A percentile compares a stretch with the other conserved stretches of the same genome.
phyloP scores from a whole-genome alignment of 768 basidiomycete species.

The Leccinum variicolor region DNA sequence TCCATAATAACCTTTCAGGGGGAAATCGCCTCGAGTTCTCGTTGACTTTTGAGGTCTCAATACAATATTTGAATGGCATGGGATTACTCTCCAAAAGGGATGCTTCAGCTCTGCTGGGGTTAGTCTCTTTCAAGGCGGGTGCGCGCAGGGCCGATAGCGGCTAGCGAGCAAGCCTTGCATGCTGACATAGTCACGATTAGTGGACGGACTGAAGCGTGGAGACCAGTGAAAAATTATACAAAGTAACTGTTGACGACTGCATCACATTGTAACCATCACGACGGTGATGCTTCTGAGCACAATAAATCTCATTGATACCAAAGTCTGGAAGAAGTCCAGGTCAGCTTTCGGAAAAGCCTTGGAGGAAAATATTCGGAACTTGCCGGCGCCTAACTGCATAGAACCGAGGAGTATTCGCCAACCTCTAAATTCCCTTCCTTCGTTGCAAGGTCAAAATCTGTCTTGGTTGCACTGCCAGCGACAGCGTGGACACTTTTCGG shows the following conservation, averaged over 20 bases:
- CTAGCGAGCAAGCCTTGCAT: neutral
- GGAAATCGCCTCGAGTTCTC: constrained; percentile 15
- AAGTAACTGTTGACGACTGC: constrained; percentile 3
- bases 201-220: neutral
- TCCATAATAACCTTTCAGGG: constrained; percentile 26
- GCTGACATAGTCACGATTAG: neutral
- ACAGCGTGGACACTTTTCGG: neutral
- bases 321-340: constrained; percentile 23
- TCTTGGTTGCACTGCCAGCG: constrained; percentile 7
- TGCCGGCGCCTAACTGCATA: constrained; percentile 18
- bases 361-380: constrained; percentile 19
- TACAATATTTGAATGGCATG: constrained; percentile 6
- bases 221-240: constrained; percentile 2
- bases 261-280: constrained; percentile 27
- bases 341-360: constrained; percentile 10
- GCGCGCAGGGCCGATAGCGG: neutral
- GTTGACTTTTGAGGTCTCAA: constrained; percentile 11
- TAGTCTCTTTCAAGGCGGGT: neutral
- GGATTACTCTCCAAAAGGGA: constrained; percentile 1
- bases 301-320: constrained; percentile 25
- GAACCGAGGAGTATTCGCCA: constrained; percentile 14
- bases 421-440: constrained; percentile 17
- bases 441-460: constrained; percentile 21
- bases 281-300: constrained; percentile 21
- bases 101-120: neutral